Evolutionary conservation across 441 rosid species (phyloP), one percentile per base, ranked within the genome.

Genomic region (Croton laevigatus): DNA sequence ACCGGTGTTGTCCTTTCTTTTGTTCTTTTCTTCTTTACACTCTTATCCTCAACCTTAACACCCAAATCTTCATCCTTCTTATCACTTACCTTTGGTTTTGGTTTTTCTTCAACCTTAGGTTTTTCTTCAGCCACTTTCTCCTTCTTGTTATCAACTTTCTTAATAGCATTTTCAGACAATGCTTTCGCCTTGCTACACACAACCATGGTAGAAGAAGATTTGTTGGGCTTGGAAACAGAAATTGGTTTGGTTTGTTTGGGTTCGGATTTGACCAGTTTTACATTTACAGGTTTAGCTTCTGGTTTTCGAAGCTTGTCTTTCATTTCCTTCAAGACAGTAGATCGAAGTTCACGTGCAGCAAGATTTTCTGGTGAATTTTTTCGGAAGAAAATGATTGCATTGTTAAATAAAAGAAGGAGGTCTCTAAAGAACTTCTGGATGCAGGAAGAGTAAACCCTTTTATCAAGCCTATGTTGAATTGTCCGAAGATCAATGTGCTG

Each of bases 321-420:
- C 83, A 83, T 77, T 73, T 86, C 83, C 69, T 77, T 83, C 40
- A 16, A 53, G 42, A 82, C 87, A 7, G 75, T 14, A 23, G 69
- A 48, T 20, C 82, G 79, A 48, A 84, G 87, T 68, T 84, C 82
- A 55, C 20, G 52, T 7, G 87, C 87, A 3, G 87, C 89, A 9
- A 53, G 48, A 42, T 44, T 16, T 64, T 86, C 86, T 0, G 83
- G 81, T 0, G 86, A 83, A 23, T 45, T 71, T 58, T 79, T 80
- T 19, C 62, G 54, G 76, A 77, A 78, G 71, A 82, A 84, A 55
- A 82, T 17, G 4, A 77, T 61, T 14, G 75, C 73, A 53, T 86
- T 86, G 75, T 80, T 86, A 80, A 86, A 75, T 10, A 84, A 61
- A 62, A 86, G 78, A 17, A 85, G 82, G 40, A 83, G 83, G 65